Percentiles rank a stretch among this genome's conserved stretches.
phyloP scores from a whole-genome alignment of 495 filamentous ascomycete genomes.

The Penicillium odoratum region DNA sequence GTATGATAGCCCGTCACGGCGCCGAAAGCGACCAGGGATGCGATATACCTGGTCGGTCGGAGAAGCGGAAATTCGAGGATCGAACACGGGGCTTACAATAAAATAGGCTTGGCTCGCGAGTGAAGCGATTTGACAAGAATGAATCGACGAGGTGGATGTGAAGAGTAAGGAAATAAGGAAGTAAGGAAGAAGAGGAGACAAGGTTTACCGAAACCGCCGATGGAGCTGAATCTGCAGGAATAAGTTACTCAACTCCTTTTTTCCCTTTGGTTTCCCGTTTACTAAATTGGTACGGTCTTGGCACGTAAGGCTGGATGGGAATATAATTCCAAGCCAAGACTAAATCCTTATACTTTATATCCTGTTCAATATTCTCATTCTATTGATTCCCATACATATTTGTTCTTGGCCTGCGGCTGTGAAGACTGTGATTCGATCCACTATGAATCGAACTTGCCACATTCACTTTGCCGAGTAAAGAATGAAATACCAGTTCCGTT shows the following conservation, averaged over 20 bases:
- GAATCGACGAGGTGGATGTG: neutral
- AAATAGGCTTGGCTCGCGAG: neutral
- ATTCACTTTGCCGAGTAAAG: neutral
- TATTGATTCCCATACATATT: neutral
- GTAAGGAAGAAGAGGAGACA: slow-evolving; percentile 26
- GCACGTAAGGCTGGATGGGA: slow-evolving; percentile 2
- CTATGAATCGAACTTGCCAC: neutral
- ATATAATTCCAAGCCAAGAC: neutral
- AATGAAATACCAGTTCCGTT: neutral
- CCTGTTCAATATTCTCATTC: neutral
- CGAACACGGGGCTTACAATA: neutral
- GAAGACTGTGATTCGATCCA: neutral
- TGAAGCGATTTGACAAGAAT: neutral
- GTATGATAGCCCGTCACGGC: neutral
- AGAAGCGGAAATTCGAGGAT: neutral
- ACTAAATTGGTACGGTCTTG: slow-evolving; percentile 4
- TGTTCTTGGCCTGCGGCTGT: neutral
- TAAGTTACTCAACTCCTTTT: neutral
- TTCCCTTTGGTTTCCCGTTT: neutral
- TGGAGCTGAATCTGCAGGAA: slow-evolving; percentile 10
- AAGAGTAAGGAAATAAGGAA: slow-evolving; percentile 6
- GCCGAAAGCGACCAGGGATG: neutral
- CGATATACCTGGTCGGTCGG: neutral
- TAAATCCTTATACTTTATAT: neutral
- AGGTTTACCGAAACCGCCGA: slow-evolving; percentile 16